These are phyloP conservation scores for Metarhizium robertsii DNA, from an alignment of 2,329 filamentous ascomycete species.

Conservation along the genomic window DNA sequence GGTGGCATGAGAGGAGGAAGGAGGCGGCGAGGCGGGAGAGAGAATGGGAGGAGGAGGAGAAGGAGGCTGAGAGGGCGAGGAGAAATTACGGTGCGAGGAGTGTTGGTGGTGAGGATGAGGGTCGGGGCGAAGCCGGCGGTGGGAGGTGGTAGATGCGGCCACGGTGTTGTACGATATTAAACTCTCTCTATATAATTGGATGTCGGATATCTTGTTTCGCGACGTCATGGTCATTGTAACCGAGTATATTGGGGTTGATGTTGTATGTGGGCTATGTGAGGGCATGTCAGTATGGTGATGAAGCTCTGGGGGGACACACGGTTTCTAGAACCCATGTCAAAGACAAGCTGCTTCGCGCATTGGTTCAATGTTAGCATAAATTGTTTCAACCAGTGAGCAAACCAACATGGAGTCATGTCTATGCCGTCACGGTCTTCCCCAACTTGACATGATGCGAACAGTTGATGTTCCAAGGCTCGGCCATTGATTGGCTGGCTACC, in stretches of 20 bases:
- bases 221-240: background rate
- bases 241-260: background rate
- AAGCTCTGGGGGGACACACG: no score
- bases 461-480: no score
- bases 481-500: no score
- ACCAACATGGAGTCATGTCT: no score
- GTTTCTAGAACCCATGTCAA: no score
- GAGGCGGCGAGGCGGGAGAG: constrained; percentile 16
- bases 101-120: background rate
- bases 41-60: constrained; percentile 21
- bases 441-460: no score
- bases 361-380: no score
- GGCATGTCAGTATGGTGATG: no score
- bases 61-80: constrained; percentile 16
- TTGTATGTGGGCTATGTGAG: no score
- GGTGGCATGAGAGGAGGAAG: constrained; percentile 28
- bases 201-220: background rate
- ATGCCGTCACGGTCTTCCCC: no score
- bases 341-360: no score
- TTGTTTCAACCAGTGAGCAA: no score
- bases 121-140: background rate
- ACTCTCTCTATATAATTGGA: background rate
- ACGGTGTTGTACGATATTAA: background rate
- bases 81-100: constrained; percentile 4
- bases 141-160: background rate